Evolutionary conservation across 1,139 yeast genomes (phyloP), one percentile per base, ranked within the genome.

Genomic region (Nakaseomyces kungkrabaensis): DNA sequence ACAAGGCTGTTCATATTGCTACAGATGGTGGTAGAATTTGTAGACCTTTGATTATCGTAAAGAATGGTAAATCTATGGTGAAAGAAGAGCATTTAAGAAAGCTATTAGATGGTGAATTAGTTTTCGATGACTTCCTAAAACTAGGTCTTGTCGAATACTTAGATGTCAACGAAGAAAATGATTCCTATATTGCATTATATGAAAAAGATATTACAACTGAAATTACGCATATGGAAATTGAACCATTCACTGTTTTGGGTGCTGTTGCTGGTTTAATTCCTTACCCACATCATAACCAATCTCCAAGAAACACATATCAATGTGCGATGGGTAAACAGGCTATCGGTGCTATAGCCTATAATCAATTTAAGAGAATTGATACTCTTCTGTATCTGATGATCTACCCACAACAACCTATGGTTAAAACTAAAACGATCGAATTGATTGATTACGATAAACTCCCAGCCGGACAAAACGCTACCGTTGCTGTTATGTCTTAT

Each of bases 291-390:
- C 99, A 92, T 68, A 92, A 92, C 68, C 98, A 92, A 73, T 89
- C 97, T 4, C 98, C 98, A 47, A 84, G 98, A 78, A 92, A 92
- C 68, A 92, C 98, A 0, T 92, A 92, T 72, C 98, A 92, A 73
- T 92, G 97, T 78, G 98, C 98, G 67, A 92, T 92, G 98, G 98
- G 98, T 81, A 92, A 92, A 73, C 99, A 92, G 72, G 98, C 98
- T 25, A 92, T 92, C 69, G 99, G 99, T 58, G 97, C 97, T 7
- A 94, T 94, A 70, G 97, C 95, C 29, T 92, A 92, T 68, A 92
- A 92, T 68, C 98, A 92, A 70, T 86, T 92, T 71, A 79, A 89
- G 66, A 81, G 99, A 69, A 92, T 92, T 59, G 99, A 92, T 65
- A 94, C 99, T 0, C 72, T 92, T 61, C 73, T 94, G 56, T 92